Conservation (phyloP, 176 grass and related monocot genomes). For the Carex myosuroides region DNA sequence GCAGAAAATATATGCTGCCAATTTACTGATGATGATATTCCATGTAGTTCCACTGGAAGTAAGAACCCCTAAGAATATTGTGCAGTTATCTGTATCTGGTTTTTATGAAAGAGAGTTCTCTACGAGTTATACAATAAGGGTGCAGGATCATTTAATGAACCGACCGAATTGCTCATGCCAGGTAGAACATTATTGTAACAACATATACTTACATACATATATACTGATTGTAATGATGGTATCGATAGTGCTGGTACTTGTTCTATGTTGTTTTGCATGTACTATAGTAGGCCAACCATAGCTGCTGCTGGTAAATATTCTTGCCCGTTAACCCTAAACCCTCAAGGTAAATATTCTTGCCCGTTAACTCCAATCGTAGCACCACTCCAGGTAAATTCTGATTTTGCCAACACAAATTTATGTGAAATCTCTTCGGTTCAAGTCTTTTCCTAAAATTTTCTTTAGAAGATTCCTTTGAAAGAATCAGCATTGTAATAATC, state of each 20-base stretch:
- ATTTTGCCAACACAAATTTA: not conserved
- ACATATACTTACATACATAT: not conserved
- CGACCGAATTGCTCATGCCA: not conserved
- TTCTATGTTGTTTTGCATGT: not conserved
- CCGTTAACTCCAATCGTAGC: not conserved
- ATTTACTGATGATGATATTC: not conserved
- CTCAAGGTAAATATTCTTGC: not conserved
- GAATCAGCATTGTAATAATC: not conserved
- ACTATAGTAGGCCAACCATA: too few species aligned
- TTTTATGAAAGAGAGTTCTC: not conserved
- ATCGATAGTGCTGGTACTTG: not conserved
- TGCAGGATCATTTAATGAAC: not conserved
- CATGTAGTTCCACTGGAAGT: not conserved
- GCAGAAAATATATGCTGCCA: not conserved
- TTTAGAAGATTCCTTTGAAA: not conserved
- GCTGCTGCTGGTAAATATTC: not conserved
- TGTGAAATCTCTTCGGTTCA: not conserved
- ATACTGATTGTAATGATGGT: not conserved
- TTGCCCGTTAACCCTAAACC: not conserved
- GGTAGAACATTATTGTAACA: not conserved
- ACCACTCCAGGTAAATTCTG: not conserved
- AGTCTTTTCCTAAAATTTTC: not conserved
- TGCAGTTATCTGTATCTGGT: not conserved
- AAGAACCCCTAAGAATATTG: not conserved
- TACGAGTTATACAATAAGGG: not conserved